Evolutionary conservation across 2,329 filamentous ascomycete genomes (phyloP).

Genomic region (Monilinia fructigena): DNA sequence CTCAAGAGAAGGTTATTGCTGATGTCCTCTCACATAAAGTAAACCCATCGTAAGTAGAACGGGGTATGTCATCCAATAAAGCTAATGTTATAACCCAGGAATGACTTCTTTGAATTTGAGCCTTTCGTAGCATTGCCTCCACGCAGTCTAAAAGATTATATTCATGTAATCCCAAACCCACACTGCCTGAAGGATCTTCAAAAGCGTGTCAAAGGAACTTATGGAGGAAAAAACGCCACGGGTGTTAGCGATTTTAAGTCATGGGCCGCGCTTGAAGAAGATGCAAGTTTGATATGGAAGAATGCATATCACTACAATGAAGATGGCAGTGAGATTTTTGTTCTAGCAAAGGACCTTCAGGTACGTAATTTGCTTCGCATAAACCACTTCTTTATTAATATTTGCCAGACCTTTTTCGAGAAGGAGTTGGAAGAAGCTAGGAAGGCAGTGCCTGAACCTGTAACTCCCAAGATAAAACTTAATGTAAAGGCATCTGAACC

Average conservation of each 20-base stretch:
- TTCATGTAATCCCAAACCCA: conserved; percentile 77
- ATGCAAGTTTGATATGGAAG: conserved; percentile 76
- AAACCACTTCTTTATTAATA: conserved; percentile 24
- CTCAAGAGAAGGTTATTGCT: conserved; percentile 80
- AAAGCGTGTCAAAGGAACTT: conserved; percentile 72
- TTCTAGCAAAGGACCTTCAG: conserved; percentile 75
- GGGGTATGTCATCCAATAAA: background rate
- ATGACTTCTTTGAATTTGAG: conserved; percentile 67
- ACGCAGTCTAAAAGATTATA: conserved; percentile 77
- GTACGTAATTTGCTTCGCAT: conserved; percentile 46
- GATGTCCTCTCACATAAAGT: conserved; percentile 66
- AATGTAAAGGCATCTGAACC: conserved; percentile 67
- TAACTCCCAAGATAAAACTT: conserved; percentile 63
- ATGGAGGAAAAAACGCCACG: conserved; percentile 63
- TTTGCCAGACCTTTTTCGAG: conserved; percentile 63
- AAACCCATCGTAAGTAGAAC: conserved; percentile 58
- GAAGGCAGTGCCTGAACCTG: conserved; percentile 67
- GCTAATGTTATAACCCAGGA: conserved; percentile 44
- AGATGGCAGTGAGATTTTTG: conserved; percentile 81
- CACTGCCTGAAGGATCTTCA: conserved; percentile 75
- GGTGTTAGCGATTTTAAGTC: conserved; percentile 69
- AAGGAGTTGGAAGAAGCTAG: conserved; percentile 70
- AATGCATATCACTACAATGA: conserved; percentile 91
- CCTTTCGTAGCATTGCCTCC: conserved; percentile 78
- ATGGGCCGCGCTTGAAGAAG: conserved; percentile 80